Conservation (phyloP, 352 stramenopile species). For the Pythium brassicae region DNA sequence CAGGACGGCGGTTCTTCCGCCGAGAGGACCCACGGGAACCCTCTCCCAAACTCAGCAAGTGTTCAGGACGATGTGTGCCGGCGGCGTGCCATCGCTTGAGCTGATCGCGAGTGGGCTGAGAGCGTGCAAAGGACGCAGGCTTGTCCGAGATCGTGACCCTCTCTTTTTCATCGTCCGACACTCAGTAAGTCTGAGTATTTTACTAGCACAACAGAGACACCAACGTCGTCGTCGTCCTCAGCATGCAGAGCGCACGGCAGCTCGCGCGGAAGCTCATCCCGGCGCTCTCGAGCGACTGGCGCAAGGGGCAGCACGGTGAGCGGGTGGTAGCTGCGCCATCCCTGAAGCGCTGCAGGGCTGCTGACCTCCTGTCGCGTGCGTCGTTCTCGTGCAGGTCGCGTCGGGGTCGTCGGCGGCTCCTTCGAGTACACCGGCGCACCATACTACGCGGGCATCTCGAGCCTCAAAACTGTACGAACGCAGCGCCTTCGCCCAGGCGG, state of each 20-base stretch:
- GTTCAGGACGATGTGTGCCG: too few relatives aligned
- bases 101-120: too few relatives aligned
- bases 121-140: too few relatives aligned
- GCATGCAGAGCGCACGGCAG: slow-evolving; percentile 9
- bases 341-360: neutral
- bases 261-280: slow-evolving; percentile 56
- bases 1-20: too few relatives aligned
- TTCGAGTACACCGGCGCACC: slow-evolving; percentile 97
- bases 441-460: slow-evolving; percentile 94
- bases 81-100: too few relatives aligned
- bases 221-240: too few relatives aligned
- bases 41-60: too few relatives aligned
- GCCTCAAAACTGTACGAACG: slow-evolving; percentile 77
- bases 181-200: too few relatives aligned
- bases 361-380: neutral
- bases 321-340: neutral
- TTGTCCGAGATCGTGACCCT: too few relatives aligned
- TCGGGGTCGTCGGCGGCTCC: slow-evolving; percentile 95
- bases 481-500: neutral
- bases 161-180: too few relatives aligned
- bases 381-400: slow-evolving; percentile 61
- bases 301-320: slow-evolving; percentile 76
- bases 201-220: too few relatives aligned
- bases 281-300: slow-evolving; percentile 50
- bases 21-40: too few relatives aligned